Evolutionary conservation across 495 filamentous ascomycete species (phyloP).

Genomic region (Penicillium malachiteum): DNA sequence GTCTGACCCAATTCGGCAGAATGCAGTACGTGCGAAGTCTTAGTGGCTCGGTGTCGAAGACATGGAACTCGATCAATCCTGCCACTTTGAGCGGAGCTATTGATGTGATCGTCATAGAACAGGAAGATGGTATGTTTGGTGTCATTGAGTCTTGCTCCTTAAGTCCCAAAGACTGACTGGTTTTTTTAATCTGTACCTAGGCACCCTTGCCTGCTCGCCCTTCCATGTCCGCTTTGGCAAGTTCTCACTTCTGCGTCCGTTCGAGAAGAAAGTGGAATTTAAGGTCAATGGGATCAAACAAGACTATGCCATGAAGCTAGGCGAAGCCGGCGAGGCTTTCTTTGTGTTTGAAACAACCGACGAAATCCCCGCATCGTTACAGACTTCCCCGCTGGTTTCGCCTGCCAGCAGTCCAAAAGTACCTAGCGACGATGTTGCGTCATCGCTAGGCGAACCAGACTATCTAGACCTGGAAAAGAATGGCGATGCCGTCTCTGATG

Average conservation of each 20-base stretch:
- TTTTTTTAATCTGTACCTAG: slow-evolving; percentile 28
- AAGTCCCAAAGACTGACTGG: neutral
- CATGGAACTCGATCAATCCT: slow-evolving; percentile 99
- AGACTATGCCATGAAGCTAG: slow-evolving; percentile 96
- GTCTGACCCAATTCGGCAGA: slow-evolving; percentile 24
- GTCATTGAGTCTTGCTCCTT: neutral
- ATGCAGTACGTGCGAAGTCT: slow-evolving; percentile 99
- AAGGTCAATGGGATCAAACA: slow-evolving; percentile 89
- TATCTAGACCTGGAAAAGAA: slow-evolving; percentile 66
- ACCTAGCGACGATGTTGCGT: slow-evolving; percentile 52
- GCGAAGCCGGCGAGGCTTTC: slow-evolving; percentile 96
- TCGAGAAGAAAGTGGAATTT: slow-evolving; percentile 99
- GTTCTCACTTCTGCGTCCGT: slow-evolving; percentile 91
- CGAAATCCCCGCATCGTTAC: slow-evolving; percentile 81
- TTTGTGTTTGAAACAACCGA: slow-evolving; percentile 96
- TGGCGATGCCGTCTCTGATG: slow-evolving; percentile 25
- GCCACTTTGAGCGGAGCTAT: slow-evolving; percentile 96
- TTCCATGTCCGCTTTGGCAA: slow-evolving; percentile 99
- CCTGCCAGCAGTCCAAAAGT: slow-evolving; percentile 75
- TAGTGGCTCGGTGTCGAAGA: slow-evolving; percentile 93
- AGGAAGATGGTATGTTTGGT: slow-evolving; percentile 72
- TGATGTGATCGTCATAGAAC: slow-evolving; percentile 98
- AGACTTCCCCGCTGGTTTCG: slow-evolving; percentile 91
- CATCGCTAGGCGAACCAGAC: slow-evolving; percentile 76
- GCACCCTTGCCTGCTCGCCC: slow-evolving; percentile 83